phyloP scores from a whole-genome alignment of 2,329 filamentous ascomycete species.

The Raffaelea arxii region DNA sequence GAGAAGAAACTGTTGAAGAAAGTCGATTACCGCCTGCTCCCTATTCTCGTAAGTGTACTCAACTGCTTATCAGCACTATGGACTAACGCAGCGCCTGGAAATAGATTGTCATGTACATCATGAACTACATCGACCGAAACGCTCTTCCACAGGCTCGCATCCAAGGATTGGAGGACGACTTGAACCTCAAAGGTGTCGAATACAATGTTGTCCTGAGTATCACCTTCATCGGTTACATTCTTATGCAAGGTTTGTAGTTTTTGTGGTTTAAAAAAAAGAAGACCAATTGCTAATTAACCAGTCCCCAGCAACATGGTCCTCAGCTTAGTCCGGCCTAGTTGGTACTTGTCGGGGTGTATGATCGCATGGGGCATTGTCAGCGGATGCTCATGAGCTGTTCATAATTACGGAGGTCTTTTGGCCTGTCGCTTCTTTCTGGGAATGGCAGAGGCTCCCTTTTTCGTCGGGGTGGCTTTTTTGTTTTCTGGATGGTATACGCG shows the following conservation, averaged over 20 bases:
- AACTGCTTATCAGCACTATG: too few relatives aligned
- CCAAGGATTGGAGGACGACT: slow-evolving; percentile 32
- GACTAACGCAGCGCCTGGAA: too few relatives aligned
- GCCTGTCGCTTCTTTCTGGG: slow-evolving; percentile 26
- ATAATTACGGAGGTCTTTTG: slow-evolving; percentile 17
- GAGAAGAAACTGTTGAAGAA: slow-evolving; percentile 46
- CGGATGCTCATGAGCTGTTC: slow-evolving; percentile 8
- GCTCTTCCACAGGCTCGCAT: slow-evolving; percentile 26
- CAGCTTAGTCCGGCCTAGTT: slow-evolving; percentile 30
- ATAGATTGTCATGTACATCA: slow-evolving; percentile 44
- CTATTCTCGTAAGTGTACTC: slow-evolving; percentile 44
- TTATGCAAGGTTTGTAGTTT: slow-evolving; percentile 13
- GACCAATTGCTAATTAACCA: not conserved
- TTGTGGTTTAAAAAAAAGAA: not conserved
- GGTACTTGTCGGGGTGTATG: slow-evolving; percentile 23
- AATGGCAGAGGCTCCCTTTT: slow-evolving; percentile 23
- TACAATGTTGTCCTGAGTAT: slow-evolving; percentile 26
- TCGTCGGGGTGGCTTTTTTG: slow-evolving; percentile 29
- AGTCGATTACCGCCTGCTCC: slow-evolving; percentile 47
- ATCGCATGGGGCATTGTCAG: slow-evolving; percentile 18
- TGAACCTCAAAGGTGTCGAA: slow-evolving; percentile 27
- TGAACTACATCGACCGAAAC: slow-evolving; percentile 45
- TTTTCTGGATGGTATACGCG: slow-evolving; percentile 31
- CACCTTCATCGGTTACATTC: slow-evolving; percentile 22
- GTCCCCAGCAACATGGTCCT: slow-evolving; percentile 37